Base-by-base conservation (phyloP, 805 yeast species). In the Peterozyma toletana region DNA sequence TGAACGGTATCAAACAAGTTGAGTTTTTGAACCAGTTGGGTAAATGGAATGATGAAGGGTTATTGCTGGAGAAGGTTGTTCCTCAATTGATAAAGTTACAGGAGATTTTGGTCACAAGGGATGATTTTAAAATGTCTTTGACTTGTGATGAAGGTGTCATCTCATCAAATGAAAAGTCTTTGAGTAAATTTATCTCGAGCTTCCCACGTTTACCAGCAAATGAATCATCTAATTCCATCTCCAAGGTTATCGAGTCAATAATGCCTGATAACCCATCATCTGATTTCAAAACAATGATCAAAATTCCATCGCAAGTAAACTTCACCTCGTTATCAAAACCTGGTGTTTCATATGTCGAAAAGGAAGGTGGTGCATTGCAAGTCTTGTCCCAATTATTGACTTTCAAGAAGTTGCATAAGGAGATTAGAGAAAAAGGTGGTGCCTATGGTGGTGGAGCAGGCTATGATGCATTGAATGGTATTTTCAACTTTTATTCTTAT, bases 381-480 rank as follows among this genome's bases (percentile, higher is more conserved):
- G 78, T 93, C 0, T 68, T 93, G 39, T 74, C 96, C 1, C 90
- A 84, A 52, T 60, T 93, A 46, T 61, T 89, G 52, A 83, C 96
- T 0, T 90, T 83, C 63, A 86, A 85, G 56, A 78, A 86, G 52
- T 67, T 93, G 40, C 99, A 93, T 61, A 77, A 87, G 11, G 96
- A 89, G 50, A 80, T 93, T 34, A 77, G 99, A 51, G 99, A 93
- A 58, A 80, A 91, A 55, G 96, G 96, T 45, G 99, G 99, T 47
- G 99, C 99, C 0, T 93, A 93, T 58, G 99, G 99, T 7, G 98
- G 96, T 5, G 99, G 99, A 3, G 85, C 95, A 4, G 66, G 76
- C 7, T 93, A 82, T 59, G 86, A 83, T 58, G 88, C 91, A 0
- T 58, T 86, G 17, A 87, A 85, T 41, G 98, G 97, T 0, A 54